Evolutionary conservation across 1,139 yeast species (phyloP), one percentile per base, ranked within the genome.

Genomic region (Wickerhamomyces sp.): DNA sequence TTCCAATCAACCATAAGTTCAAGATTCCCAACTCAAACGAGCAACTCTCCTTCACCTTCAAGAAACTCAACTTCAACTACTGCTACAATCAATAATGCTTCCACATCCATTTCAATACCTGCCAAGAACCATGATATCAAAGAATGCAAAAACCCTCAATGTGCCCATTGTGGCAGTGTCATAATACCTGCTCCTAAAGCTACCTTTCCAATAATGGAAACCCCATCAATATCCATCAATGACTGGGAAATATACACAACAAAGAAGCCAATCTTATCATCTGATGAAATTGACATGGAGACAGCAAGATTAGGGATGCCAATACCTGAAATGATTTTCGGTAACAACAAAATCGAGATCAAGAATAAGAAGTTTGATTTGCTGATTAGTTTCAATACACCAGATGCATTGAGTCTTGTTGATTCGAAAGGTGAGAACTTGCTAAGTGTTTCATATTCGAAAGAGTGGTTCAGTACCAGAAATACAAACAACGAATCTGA

Each of bases 321-420:
- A 0, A 68, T 93, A 44, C 99, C 99, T 0, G 99, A 93, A 62
- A 93, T 93, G 99, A 90, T 93, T 14, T 93, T 93, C 67, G 98
- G 98, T n/a, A 81, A 87, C 55, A 91, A 87, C 61, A 66, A 67
- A 49, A 81, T 90, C n/a, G 72, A 70, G 43, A 61, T 88, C 9
- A 61, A 61, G 55, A 72, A 77, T 54, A 53, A 57, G 14, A 49
- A 55, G 33, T 56, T 67, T 34, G 57, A 76, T 5, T 76, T 80
- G 63, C 55, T 62, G 6, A 71, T 91, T 14, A 74, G 72, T 43
- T 90, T 91, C 65, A 83, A 85, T 60, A 84, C 96, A 0, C 67
- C 84, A 37, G 93, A 84, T 59, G 97, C 98, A 0, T 71, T 93
- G 48, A 87, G 80, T 53, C 65, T 78, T 42, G 89, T 89, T 18